Conservation (phyloP, 805 yeast genomes). For the Crinitomyces ghanaensis region DNA sequence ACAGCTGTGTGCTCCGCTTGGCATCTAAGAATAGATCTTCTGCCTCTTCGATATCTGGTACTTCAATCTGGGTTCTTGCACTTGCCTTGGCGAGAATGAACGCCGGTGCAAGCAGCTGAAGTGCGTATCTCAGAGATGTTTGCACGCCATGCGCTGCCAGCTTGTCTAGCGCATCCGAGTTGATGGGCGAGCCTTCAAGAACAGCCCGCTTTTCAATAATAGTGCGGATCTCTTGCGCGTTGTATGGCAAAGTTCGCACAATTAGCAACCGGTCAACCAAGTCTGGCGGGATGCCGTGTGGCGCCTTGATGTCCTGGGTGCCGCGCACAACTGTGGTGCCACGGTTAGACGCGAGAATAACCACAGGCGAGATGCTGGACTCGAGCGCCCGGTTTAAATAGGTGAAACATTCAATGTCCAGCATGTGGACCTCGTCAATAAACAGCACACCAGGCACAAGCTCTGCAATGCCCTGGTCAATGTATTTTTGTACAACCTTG, state of each 20-base stretch:
- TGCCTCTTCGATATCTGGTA: conserved; percentile 74
- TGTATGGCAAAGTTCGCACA: conserved; percentile 85
- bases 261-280: conserved; percentile 83
- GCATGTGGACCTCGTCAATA: conserved; percentile 97
- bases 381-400: conserved; percentile 90
- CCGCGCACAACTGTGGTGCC: conserved; percentile 91
- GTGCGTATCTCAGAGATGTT: conserved; percentile 81
- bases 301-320: conserved; percentile 68
- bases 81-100: conserved; percentile 67
- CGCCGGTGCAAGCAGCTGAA: conserved; percentile 85
- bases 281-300: conserved; percentile 97
- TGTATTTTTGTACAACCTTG: conserved; percentile 90
- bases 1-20: conserved; percentile 61
- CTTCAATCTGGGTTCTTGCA: conserved; percentile 56
- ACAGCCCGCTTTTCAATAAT: conserved; percentile 75
- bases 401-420: conserved; percentile 94
- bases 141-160: conserved; percentile 64
- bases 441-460: conserved; percentile 95
- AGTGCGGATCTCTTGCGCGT: conserved; percentile 64
- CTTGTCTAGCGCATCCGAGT: conserved; percentile 57
- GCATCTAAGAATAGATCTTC: conserved; percentile 77
- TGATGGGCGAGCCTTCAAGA: conserved; percentile 60
- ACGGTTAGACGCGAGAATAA: conserved; percentile 90
- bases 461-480: conserved; percentile 97
- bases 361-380: conserved; percentile 85